These are phyloP conservation scores for Tolypocladium capitatum DNA, from an alignment of 2,329 filamentous ascomycete species.

Conservation along the genomic window DNA sequence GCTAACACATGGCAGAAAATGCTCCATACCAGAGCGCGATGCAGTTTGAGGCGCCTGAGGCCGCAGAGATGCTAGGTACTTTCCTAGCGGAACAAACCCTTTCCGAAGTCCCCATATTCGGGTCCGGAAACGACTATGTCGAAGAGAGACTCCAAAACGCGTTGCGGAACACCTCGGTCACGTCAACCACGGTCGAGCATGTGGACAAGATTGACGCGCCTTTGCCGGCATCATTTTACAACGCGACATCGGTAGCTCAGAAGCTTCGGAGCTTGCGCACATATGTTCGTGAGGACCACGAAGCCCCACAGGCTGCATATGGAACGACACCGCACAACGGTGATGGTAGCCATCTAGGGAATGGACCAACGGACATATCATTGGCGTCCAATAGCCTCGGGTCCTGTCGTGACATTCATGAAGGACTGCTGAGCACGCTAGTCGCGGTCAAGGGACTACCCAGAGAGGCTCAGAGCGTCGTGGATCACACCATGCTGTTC, in stretches of 20 bases:
- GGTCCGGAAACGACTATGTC: constrained; percentile 32
- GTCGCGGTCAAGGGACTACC: constrained; percentile 32
- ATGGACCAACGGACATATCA: constrained; percentile 22
- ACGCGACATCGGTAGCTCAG: constrained; percentile 29
- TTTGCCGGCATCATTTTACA: constrained; percentile 28
- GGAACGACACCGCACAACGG: constrained; percentile 11
- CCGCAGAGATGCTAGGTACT: constrained; percentile 38
- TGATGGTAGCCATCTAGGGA: constrained; percentile 14
- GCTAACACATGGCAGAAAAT: constrained; percentile 25
- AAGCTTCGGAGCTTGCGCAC: constrained; percentile 35
- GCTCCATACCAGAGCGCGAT: constrained; percentile 41
- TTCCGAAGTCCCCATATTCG: constrained; percentile 43
- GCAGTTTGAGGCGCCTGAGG: constrained; percentile 43
- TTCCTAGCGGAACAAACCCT: constrained; percentile 40
- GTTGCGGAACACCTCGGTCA: constrained; percentile 20
- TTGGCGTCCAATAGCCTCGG: constrained; percentile 23
- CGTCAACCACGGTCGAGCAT: constrained; percentile 22
- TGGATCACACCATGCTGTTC: constrained; percentile 46
- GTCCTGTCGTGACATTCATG: constrained; percentile 45
- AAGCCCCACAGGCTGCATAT: constrained; percentile 9
- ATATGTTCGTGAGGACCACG: constrained; percentile 18
- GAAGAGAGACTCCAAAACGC: constrained; percentile 27
- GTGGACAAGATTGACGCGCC: constrained; percentile 19
- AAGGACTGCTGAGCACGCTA: constrained; percentile 35
- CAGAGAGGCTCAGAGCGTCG: constrained; percentile 34